Conservation (phyloP, 805 yeast genomes). For the Wickerhamiella musiphila region DNA sequence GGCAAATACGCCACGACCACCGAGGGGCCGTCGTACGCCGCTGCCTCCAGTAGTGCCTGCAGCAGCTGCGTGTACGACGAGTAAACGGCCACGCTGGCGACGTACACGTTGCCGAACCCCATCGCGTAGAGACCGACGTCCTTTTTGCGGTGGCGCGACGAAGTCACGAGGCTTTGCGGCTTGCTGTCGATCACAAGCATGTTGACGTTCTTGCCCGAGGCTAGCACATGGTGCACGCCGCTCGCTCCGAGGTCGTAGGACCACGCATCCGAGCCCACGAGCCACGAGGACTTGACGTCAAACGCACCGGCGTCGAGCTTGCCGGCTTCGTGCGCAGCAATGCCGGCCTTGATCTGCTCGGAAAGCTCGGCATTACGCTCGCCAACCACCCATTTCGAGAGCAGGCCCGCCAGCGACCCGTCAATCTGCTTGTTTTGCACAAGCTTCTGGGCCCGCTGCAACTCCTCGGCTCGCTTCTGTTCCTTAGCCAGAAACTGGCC, state of each 20-base stretch:
- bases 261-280: conserved; percentile 92
- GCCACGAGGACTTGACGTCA: conserved; percentile 45
- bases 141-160: conserved; percentile 42
- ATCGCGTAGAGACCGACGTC: conserved; percentile 89
- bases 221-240: conserved; percentile 71
- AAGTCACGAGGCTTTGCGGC: conserved; percentile 30
- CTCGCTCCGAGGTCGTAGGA: conserved; percentile 82
- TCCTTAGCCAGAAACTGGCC: conserved; percentile 52
- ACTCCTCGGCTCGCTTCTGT: conserved; percentile 32
- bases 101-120: conserved; percentile 79
- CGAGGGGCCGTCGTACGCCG: conserved; percentile 76
- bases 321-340: conserved; percentile 21
- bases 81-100: conserved; percentile 87
- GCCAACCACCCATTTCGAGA: conserved; percentile 55
- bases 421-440: conserved; percentile 25
- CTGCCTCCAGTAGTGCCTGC: conserved; percentile 82
- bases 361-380: conserved; percentile 12
- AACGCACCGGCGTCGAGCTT: conserved; percentile 29
- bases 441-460: conserved; percentile 29
- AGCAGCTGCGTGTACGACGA: conserved; percentile 85
- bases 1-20: conserved; percentile 84
- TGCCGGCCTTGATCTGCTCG: conserved; percentile 5
- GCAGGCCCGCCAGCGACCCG: conserved; percentile 33
- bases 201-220: conserved; percentile 63
- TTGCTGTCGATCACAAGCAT: conserved; percentile 77